Conservation (phyloP, 1,139 yeast genomes). For the Pichia sp. region DNA sequence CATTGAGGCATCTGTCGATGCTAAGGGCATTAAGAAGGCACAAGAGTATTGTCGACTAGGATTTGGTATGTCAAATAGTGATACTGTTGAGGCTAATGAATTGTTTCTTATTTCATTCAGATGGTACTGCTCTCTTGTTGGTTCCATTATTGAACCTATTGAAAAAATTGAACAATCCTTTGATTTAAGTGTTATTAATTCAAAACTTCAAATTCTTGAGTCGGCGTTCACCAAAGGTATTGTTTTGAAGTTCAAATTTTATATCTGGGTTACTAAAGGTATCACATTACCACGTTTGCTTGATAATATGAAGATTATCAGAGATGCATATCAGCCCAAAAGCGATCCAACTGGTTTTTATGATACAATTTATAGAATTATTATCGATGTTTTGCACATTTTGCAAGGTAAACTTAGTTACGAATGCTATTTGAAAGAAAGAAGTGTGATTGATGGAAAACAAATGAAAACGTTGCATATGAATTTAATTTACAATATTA, state of each 20-base stretch:
- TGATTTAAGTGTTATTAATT: conserved; percentile 27
- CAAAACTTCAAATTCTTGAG: conserved; percentile 6
- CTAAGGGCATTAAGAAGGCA: conserved; percentile 36
- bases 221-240: conserved; percentile 5
- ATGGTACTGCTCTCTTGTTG: conserved; percentile 40
- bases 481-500: conserved; percentile 1
- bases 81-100: conserved; percentile 33
- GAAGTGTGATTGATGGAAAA: neutral
- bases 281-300: conserved; percentile 9
- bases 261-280: conserved; percentile 16
- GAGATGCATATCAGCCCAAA: neutral
- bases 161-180: conserved; percentile 34
- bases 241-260: conserved; percentile 11
- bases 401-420: conserved; percentile 8
- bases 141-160: conserved; percentile 41
- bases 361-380: conserved; percentile 1
- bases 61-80: conserved; percentile 34
- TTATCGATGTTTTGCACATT: conserved; percentile 5
- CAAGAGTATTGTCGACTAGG: conserved; percentile 39
- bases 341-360: conserved; percentile 1
- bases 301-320: conserved; percentile 8
- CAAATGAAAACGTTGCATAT: neutral
- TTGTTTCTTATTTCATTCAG: conserved; percentile 41
- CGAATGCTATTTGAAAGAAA: conserved; percentile 1
- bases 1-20: conserved; percentile 28